phyloP scores from a whole-genome alignment of 192 early-diverging fungal genomes.

The Linnemannia zychae region DNA sequence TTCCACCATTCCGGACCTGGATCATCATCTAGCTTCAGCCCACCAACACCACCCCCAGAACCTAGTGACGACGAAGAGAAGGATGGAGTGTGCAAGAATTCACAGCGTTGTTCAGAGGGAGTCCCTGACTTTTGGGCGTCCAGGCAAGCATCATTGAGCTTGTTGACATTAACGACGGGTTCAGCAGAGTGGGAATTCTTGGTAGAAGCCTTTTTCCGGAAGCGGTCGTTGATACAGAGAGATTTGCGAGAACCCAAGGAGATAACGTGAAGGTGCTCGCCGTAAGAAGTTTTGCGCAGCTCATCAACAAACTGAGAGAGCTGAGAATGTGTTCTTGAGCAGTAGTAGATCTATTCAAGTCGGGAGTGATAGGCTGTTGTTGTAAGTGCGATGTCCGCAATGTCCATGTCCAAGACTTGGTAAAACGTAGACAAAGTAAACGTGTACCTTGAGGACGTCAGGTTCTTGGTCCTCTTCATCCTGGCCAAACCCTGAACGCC shows the following conservation, averaged over 20 bases:
- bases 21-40: not conserved
- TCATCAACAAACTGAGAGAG: slow-evolving; percentile 90
- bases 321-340: slow-evolving; percentile 92
- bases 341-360: slow-evolving; percentile 71
- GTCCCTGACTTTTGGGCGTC: slow-evolving; percentile 82
- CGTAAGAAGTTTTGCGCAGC: slow-evolving; percentile 83
- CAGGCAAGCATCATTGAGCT: slow-evolving; percentile 80
- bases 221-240: slow-evolving; percentile 83
- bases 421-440: no score
- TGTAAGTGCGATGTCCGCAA: no score
- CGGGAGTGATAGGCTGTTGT: not conserved
- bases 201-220: slow-evolving; percentile 18
- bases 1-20: not conserved
- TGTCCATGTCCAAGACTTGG: no score
- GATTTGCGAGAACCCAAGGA: slow-evolving; percentile 87
- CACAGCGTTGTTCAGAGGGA: slow-evolving; percentile 28
- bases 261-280: slow-evolving; percentile 68
- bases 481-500: not conserved
- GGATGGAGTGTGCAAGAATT: slow-evolving; percentile 26
- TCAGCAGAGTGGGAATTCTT: slow-evolving; percentile 13
- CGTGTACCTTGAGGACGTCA: slow-evolving; percentile 61
- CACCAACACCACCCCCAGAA: not conserved
- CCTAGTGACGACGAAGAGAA: slow-evolving; percentile 10
- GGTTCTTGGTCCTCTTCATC: slow-evolving; percentile 53
- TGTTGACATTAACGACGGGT: slow-evolving; percentile 60